Conservation (phyloP, 2,329 filamentous ascomycete genomes). For the Botrytis fabae region DNA sequence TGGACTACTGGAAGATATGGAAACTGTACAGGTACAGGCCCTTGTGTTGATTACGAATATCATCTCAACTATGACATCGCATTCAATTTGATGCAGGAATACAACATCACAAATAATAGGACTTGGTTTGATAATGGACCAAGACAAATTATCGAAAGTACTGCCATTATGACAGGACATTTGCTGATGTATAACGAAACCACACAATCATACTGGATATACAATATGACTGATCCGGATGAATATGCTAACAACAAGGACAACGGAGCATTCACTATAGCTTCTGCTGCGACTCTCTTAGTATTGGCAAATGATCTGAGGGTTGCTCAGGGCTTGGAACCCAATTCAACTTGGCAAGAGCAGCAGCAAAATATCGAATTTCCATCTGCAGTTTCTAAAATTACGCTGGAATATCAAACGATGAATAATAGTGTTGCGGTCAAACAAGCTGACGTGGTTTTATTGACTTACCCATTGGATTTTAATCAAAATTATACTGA, state of each 20-base stretch:
- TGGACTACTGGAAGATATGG: slow-evolving; percentile 69
- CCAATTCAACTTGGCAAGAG: slow-evolving; percentile 58
- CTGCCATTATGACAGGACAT: slow-evolving; percentile 62
- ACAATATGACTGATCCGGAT: slow-evolving; percentile 70
- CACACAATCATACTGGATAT: slow-evolving; percentile 48
- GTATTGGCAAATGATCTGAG: slow-evolving; percentile 46
- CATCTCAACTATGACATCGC: slow-evolving; percentile 71
- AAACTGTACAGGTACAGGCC: slow-evolving; percentile 64
- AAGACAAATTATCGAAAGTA: slow-evolving; percentile 63
- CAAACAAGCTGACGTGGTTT: slow-evolving; percentile 70
- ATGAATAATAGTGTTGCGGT: slow-evolving; percentile 68
- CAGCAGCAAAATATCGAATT: slow-evolving; percentile 57
- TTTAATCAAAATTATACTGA: slow-evolving; percentile 56
- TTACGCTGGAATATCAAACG: slow-evolving; percentile 63
- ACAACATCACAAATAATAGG: slow-evolving; percentile 41
- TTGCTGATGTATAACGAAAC: slow-evolving; percentile 60
- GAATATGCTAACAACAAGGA: slow-evolving; percentile 46
- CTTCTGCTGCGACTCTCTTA: slow-evolving; percentile 45
- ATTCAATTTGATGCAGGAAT: slow-evolving; percentile 44
- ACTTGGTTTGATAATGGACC: slow-evolving; percentile 46
- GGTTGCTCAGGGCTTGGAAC: slow-evolving; percentile 30
- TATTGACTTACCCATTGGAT: slow-evolving; percentile 64
- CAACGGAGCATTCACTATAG: slow-evolving; percentile 66
- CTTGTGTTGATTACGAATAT: slow-evolving; percentile 72
- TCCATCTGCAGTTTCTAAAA: slow-evolving; percentile 54